Evolutionary conservation across 176 grass and related monocot species (phyloP).

Genomic region (Tuctoria greenei): DNA sequence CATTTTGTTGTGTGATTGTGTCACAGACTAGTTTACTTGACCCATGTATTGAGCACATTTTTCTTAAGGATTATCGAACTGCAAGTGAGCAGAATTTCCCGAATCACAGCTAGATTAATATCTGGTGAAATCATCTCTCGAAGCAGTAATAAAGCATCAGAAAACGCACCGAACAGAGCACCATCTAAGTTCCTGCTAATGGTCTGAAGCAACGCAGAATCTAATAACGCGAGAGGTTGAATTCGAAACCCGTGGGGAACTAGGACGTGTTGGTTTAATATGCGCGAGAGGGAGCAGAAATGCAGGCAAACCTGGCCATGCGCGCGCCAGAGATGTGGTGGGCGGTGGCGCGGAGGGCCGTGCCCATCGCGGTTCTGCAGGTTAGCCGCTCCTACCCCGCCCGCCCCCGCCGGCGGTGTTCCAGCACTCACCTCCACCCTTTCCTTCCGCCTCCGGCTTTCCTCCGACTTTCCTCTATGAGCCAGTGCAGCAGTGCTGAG

Average conservation of each 20-base stretch:
- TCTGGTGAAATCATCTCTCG: not conserved
- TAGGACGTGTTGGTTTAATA: not conserved
- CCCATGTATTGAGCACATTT: not conserved
- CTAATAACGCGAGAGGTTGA: not conserved
- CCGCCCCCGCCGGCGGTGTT: not conserved
- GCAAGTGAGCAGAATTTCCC: not conserved
- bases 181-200: not conserved
- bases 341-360: not conserved
- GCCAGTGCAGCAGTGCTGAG: no score
- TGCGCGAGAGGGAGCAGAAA: not conserved
- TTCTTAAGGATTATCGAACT: not conserved
- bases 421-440: not conserved
- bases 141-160: not conserved
- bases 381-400: not conserved
- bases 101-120: not conserved
- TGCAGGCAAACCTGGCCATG: not conserved
- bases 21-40: not conserved
- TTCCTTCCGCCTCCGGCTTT: not conserved
- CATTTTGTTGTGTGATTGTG: not conserved
- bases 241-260: not conserved
- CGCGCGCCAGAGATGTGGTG: not conserved
- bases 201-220: not conserved
- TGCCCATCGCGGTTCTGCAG: not conserved
- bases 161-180: not conserved
- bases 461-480: not conserved